Conservation (phyloP, 768 basidiomycete genomes). For the Naematelia encephala region DNA sequence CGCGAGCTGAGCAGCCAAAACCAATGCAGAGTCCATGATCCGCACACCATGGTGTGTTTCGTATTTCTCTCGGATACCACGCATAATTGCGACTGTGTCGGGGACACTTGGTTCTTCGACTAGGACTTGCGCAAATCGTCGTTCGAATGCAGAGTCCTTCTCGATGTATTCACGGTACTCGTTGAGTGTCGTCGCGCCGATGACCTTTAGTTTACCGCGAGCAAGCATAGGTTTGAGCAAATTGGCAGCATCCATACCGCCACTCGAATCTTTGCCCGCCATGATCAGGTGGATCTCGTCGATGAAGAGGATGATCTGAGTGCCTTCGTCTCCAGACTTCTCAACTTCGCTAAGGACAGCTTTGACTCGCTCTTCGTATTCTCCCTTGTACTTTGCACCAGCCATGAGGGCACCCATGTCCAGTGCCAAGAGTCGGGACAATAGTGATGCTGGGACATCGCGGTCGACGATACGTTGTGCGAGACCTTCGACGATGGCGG, state of each 20-base stretch:
- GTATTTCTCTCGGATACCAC: slow-evolving; percentile 91
- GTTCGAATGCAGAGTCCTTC: slow-evolving; percentile 77
- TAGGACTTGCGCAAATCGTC: slow-evolving; percentile 87
- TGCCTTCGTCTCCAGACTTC: slow-evolving; percentile 72
- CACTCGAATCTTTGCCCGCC: slow-evolving; percentile 66
- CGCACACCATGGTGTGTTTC: slow-evolving; percentile 74
- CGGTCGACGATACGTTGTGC: slow-evolving; percentile 93
- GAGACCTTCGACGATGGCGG: slow-evolving; percentile 88
- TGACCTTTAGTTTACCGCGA: slow-evolving; percentile 67
- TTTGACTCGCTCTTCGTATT: slow-evolving; percentile 96
- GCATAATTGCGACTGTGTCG: slow-evolving; percentile 87
- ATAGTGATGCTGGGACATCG: slow-evolving; percentile 57
- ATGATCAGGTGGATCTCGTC: slow-evolving; percentile 91
- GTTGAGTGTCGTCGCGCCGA: slow-evolving; percentile 79
- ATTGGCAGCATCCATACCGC: slow-evolving; percentile 87
- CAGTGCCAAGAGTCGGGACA: slow-evolving; percentile 58
- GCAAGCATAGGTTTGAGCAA: slow-evolving; percentile 82
- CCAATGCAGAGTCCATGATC: slow-evolving; percentile 81
- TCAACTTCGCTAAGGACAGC: slow-evolving; percentile 88
- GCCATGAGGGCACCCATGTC: slow-evolving; percentile 83
- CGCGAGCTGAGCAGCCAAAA: slow-evolving; percentile 83
- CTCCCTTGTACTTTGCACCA: slow-evolving; percentile 70
- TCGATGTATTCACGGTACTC: slow-evolving; percentile 71
- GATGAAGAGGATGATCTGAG: slow-evolving; percentile 84
- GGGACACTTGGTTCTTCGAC: slow-evolving; percentile 86